Base-by-base conservation (phyloP, 176 grass and related monocot species). In the Alopecurus myosuroides region DNA sequence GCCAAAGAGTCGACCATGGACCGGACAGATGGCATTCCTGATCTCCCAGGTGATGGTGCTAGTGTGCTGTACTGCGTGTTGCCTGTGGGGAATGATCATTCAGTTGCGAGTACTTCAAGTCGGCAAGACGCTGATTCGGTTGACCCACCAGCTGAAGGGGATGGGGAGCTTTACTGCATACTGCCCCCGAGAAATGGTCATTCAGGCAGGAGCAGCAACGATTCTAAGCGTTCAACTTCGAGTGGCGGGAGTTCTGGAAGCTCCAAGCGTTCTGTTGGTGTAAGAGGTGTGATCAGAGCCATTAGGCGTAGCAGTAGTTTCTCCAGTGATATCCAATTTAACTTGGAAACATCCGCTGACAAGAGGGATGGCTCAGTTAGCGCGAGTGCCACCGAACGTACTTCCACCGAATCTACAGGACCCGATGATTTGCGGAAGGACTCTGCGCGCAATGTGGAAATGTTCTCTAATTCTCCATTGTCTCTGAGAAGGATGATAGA, bases 131-230 rank as follows among this genome's bases (percentile, higher is more conserved):
- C 22, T 70, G 81, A 87, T 42, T 84, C 33, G 20, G 65, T 78
- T 1, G 81, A 88, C 37, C 41, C 20, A 7, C 81, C 81, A 15
- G 62, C 61, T 44, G 89, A 77, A 31, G 85, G 89, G 33, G 77
- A 45, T 41, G 85, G 73, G 28, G 94, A 96, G n/a, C 78, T 95
- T 23, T 95, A 88, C 53, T 95, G 90, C 19, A 0, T 94, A 66
- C 88, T 94, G 77, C 90, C 90, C 2, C 78, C 84, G 28, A 89
- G 87, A 79, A 85, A 80, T 71, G 82, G 62, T n/a, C 26, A 53
- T 73, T 84, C 92, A 29, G 75, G 58, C 57, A 79, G 87, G 85
- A 86, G 81, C 81, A 35, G 19, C 25, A 30, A 39, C 78, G 85
- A 90, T 75, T 91, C 83, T 35, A 94, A 78, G 18, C 74, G 81